Base-by-base conservation (phyloP, 2,329 filamentous ascomycete species). In the Metarhizium brunneum region DNA sequence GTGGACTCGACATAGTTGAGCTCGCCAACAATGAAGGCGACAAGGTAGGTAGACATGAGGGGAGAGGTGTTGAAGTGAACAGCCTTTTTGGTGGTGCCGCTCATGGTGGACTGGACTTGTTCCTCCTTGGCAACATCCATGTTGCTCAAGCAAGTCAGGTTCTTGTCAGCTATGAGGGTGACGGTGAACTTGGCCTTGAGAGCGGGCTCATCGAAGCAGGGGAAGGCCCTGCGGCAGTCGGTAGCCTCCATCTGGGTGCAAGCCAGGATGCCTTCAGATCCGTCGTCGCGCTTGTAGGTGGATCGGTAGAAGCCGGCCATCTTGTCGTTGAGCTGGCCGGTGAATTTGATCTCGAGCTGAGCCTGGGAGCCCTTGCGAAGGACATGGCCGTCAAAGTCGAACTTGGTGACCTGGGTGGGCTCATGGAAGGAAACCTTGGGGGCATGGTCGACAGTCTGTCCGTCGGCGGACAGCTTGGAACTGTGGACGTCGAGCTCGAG, bases 271-370 rank as follows among this genome's bases (percentile, higher is more conserved):
- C 88, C 88, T 57, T 86, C 85, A 58, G 83, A 83, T 43, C 92
- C 92, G 66, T 94, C 84, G 51, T 82, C 74, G 58, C 84, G 85
- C 77, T 94, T 95, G 79, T 92, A 97, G 6, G 90, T 95, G 1
- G 91, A 96, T 57, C 92, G 85, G 75, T 97, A 97, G 81, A 97
- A 97, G 50, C 92, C 92, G 51, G 92, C 92, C 90, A 97, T 95
- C 74, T 94, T 92, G 70, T 95, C 89, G 71, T 95, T 96, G 65
- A 96, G 76, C 47, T 78, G 80, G 45, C 91, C 91, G 10, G 82
- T 85, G 72, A 95, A 96, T 48, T 70, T 68, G 56, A 79, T 72
- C 40, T 70, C 70, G 54, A 63, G 82, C 83, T 65, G 85, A 20
- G 88, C 89, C 76, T 91, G 92, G 65, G 82, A 80, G 29, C 88